Conservation (phyloP, 129 eudicot genomes). For the Centella asiatica region DNA sequence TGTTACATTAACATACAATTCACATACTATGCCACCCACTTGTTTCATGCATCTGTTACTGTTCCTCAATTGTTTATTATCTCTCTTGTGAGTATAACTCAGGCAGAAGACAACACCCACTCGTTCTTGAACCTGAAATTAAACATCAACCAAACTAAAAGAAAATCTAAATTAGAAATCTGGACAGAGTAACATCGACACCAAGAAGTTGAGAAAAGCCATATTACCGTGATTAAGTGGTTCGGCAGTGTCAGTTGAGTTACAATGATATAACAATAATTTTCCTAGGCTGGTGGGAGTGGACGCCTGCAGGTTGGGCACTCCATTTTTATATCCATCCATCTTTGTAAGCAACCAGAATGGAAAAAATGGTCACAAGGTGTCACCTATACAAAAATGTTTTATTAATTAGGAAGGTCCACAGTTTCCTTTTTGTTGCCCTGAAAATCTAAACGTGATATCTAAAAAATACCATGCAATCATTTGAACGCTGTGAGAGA, state of each 20-base stretch:
- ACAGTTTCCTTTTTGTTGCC: neutral
- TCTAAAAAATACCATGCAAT: slow-evolving; percentile 68
- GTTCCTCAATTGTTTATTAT: slow-evolving; percentile 3
- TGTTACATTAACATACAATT: slow-evolving; percentile 26
- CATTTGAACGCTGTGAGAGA: slow-evolving; percentile 53
- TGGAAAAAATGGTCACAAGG: slow-evolving; percentile 99
- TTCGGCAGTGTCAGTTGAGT: slow-evolving; percentile 21
- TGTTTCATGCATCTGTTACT: slow-evolving; percentile 5
- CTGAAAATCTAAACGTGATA: neutral
- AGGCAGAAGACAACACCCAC: neutral
- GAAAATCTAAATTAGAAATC: neutral
- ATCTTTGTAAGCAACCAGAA: slow-evolving; percentile 90
- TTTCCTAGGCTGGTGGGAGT: slow-evolving; percentile 77
- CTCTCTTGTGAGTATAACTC: slow-evolving; percentile 20
- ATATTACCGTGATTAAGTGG: slow-evolving; percentile 16
- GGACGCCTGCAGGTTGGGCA: slow-evolving; percentile 98
- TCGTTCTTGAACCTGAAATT: neutral
- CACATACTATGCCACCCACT: slow-evolving; percentile 16
- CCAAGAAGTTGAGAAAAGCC: neutral
- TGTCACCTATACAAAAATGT: slow-evolving; percentile 48
- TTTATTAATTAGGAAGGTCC: neutral
- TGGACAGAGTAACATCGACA: too few species aligned
- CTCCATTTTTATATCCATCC: slow-evolving; percentile 99
- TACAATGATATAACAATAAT: slow-evolving; percentile 7
- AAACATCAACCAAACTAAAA: too few species aligned